These are phyloP conservation scores for Allodekkera sacchari DNA, from an alignment of 805 yeast genomes.

Conservation along the genomic window DNA sequence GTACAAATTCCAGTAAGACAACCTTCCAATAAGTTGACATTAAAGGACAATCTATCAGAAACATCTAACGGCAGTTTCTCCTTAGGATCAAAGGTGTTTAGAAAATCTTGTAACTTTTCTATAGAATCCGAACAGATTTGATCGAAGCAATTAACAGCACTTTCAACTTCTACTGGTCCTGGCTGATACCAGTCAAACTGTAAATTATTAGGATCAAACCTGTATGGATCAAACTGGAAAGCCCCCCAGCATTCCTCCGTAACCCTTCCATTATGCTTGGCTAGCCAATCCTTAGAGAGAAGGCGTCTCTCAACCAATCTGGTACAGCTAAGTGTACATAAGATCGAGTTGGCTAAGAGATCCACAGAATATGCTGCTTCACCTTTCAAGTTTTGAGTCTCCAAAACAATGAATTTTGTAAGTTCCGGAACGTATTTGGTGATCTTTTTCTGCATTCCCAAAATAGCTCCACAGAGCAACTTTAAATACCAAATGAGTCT, in stretches of 20 bases:
- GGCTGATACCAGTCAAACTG: conserved; percentile 76
- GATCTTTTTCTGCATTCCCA: conserved; percentile 53
- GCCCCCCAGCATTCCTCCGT: conserved; percentile 67
- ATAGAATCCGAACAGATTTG: conserved; percentile 37
- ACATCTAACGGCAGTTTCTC: conserved; percentile 15
- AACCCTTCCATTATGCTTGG: conserved; percentile 26
- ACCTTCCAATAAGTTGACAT: conserved; percentile 19
- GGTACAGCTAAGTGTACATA: conserved; percentile 55
- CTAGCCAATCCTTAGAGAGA: conserved; percentile 37
- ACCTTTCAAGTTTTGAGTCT: conserved; percentile 38
- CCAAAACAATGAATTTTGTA: conserved; percentile 35
- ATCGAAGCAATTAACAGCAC: conserved; percentile 54
- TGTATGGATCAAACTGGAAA: conserved; percentile 44
- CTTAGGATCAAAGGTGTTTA: conserved; percentile 41
- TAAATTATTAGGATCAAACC: conserved; percentile 42
- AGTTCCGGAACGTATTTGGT: conserved; percentile 38
- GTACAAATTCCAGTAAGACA: conserved; percentile 58
- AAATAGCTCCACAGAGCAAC: conserved; percentile 59
- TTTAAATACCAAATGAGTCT: conserved; percentile 63
- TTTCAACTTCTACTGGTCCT: conserved; percentile 38
- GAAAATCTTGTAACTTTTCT: conserved; percentile 43
- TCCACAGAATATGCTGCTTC: conserved; percentile 56
- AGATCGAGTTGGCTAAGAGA: conserved; percentile 51
- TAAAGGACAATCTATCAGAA: conserved; percentile 16
- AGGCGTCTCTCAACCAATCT: conserved; percentile 49